Conservation (phyloP, 441 rosid genomes). For the Eruca vesicaria region DNA sequence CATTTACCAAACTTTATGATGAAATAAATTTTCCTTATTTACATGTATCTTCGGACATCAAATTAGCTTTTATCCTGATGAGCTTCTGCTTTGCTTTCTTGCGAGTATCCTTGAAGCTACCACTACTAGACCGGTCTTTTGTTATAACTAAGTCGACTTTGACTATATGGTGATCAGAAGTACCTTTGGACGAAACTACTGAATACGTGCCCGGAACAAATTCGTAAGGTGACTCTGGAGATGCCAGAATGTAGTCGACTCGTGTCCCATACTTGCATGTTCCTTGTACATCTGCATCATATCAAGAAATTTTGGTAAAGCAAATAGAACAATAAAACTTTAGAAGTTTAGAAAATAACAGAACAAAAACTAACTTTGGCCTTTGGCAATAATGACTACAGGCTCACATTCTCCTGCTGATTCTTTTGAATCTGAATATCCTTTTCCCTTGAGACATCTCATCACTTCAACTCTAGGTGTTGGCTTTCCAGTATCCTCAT, state of each 20-base stretch:
- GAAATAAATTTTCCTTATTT: conserved; percentile 29
- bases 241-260: conserved; percentile 72
- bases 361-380: neutral
- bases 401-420: neutral
- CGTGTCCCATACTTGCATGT: conserved; percentile 84
- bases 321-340: neutral
- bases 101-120: conserved; percentile 13
- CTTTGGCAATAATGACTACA: neutral
- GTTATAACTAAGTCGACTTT: conserved; percentile 58
- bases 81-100: conserved; percentile 43
- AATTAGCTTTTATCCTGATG: conserved; percentile 38
- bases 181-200: conserved; percentile 39
- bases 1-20: neutral
- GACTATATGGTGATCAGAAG: conserved; percentile 94
- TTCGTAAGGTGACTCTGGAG: conserved; percentile 57
- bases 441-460: neutral
- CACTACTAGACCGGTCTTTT: conserved; percentile 29
- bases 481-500: neutral
- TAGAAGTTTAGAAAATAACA: neutral
- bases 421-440: neutral
- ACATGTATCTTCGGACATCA: conserved; percentile 42
- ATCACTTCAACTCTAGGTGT: neutral
- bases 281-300: conserved; percentile 65
- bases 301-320: neutral
- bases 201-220: conserved; percentile 50